Conservation (phyloP, 768 basidiomycete genomes). For the Lanmaoa pseudosensibilis region DNA sequence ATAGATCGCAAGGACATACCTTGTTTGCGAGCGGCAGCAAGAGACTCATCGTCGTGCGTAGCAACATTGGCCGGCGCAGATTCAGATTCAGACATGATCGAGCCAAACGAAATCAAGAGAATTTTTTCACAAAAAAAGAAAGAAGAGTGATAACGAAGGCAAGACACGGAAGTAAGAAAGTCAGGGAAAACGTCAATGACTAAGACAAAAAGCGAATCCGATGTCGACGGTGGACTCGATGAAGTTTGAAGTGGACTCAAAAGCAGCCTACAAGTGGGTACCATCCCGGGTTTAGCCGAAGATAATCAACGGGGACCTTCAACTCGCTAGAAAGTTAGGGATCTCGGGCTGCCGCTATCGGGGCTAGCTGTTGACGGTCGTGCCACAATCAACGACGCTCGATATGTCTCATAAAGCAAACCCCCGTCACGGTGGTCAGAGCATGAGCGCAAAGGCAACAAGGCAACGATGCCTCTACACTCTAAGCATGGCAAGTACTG, state of each 20-base stretch:
- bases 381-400: no score
- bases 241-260: not conserved
- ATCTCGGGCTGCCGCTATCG: no score
- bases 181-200: not conserved
- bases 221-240: not conserved
- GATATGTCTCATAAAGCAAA: no score
- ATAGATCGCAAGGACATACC: constrained; percentile 36
- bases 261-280: not conserved
- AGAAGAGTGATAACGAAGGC: not conserved
- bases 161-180: not conserved
- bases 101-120: not conserved
- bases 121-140: not conserved
- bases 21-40: constrained; percentile 54
- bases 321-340: no score
- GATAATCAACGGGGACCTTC: no score
- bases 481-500: no score
- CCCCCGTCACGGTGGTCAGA: no score
- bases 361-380: no score
- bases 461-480: no score
- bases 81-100: constrained; percentile 26
- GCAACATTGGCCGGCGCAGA: constrained; percentile 11
- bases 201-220: not conserved
- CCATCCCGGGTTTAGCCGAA: not conserved
- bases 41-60: constrained; percentile 40
- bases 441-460: no score